These are phyloP conservation scores for Cronartium ribicola DNA, from an alignment of 1,284 basidiomycete genomes.

Conservation along the genomic window DNA sequence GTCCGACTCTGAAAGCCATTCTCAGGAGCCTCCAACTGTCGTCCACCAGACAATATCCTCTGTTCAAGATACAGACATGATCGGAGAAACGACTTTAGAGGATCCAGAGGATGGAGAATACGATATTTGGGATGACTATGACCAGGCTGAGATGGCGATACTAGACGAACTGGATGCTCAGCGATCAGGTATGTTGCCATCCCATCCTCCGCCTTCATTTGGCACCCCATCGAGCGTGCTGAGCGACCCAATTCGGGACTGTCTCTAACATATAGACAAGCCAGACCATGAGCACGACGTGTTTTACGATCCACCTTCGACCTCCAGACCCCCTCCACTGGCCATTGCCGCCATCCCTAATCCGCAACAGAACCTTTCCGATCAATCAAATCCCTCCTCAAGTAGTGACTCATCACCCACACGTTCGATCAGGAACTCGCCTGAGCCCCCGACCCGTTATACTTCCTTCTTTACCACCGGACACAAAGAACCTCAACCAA, in stretches of 20 bases:
- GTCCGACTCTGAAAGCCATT: neutral
- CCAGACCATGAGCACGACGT: neutral
- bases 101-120: slow-evolving; percentile 15
- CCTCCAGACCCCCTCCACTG: neutral
- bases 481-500: slow-evolving; percentile 2
- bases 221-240: neutral
- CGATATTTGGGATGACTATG: slow-evolving; percentile 29
- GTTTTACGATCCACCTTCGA: neutral
- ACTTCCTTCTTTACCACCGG: slow-evolving; percentile 2
- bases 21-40: neutral
- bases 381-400: neutral
- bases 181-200: neutral
- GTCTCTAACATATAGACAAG: slow-evolving; percentile 5
- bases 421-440: neutral
- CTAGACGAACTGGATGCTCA: slow-evolving; percentile 8
- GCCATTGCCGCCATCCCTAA: neutral
- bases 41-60: neutral
- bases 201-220: neutral
- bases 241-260: neutral
- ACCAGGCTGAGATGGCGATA: slow-evolving; percentile 21
- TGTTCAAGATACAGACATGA: neutral
- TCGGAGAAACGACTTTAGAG: neutral
- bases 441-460: neutral
- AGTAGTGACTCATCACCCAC: neutral
- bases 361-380: neutral